Evolutionary conservation across 768 basidiomycete genomes (phyloP), one percentile per base, ranked within the genome.

Genomic region (Tricholoma bakamatsutake): DNA sequence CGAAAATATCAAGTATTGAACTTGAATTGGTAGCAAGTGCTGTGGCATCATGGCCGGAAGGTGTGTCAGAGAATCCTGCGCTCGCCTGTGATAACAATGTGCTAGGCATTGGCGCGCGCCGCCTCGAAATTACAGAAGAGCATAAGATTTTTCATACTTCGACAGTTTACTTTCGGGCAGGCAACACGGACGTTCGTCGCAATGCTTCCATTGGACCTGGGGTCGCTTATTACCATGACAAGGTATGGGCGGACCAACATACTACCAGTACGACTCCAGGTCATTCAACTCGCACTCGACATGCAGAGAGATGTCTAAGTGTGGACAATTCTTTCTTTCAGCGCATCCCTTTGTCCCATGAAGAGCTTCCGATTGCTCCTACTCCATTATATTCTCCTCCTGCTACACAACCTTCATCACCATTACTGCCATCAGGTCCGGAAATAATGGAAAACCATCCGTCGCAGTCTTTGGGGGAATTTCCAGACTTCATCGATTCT

Each of bases 1-100:
- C 84, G 52, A 85, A 85, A 67, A 85, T 99, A 61, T 85, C 88
- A 31, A 88, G 85, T 63, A 94, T 99, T 55, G 86, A 87, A 54
- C 76, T 97, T 37, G 83, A 86, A 66, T 72, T 99, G 18, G 75
- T 84, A 45, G 94, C 90, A 2, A 87, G 76, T 56, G 77, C 85
- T 2, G 71, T 77, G 21, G 88, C 85, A 4, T 80, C 83, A 35
- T 97, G 93, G 87, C 85, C 88, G 2, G 93, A 97, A 79, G 91
- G 95, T 93, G 57, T 51, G 78, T 11, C 21, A 24, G 21, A 24
- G 21, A 24, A 24, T 24, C 21, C 21, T 24, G 21, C 21, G 3
- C 21, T 24, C 21, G 35, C 35, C 35, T 37, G 4, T 59, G 45
- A 51, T 39, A 31, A 33, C 28, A 35, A 31, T 24, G 21, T 39